Evolutionary conservation across 2,329 filamentous ascomycete species (phyloP).

Genomic region (Myriosclerotinia duriaeana): DNA sequence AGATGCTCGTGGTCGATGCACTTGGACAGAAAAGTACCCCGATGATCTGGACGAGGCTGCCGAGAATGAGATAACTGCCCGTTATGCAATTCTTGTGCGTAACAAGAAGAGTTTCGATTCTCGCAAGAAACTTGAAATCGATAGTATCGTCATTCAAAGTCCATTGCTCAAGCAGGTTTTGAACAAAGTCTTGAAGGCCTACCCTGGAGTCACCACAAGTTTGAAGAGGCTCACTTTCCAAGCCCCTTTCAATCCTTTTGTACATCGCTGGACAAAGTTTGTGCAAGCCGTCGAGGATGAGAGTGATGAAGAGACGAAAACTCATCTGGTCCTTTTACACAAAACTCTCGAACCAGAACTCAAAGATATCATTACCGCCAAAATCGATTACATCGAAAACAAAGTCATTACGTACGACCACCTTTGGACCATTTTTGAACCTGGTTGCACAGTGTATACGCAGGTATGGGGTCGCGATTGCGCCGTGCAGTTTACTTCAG

Average conservation of each 20-base stretch:
- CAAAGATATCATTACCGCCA: constrained; percentile 49
- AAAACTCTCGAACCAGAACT: constrained; percentile 53
- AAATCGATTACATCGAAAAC: constrained; percentile 54
- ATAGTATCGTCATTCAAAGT: constrained; percentile 65
- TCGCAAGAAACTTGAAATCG: constrained; percentile 48
- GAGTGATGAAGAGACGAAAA: constrained; percentile 46
- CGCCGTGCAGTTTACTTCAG: constrained; percentile 44
- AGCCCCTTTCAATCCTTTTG: constrained; percentile 61
- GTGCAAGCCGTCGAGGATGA: constrained; percentile 45
- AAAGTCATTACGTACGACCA: constrained; percentile 54
- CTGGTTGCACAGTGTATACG: constrained; percentile 46
- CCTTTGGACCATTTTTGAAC: constrained; percentile 55
- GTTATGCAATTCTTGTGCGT: constrained; percentile 58
- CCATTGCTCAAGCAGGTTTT: constrained; percentile 59
- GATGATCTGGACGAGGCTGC: constrained; percentile 52
- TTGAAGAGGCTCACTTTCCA: constrained; percentile 61
- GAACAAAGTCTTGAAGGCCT: constrained; percentile 40
- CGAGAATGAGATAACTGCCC: constrained; percentile 47
- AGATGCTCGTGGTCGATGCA: constrained; percentile 51
- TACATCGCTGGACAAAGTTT: constrained; percentile 62
- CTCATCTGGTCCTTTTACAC: constrained; percentile 50
- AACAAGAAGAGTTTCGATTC: constrained; percentile 58
- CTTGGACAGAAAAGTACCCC: constrained; percentile 57
- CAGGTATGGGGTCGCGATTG: constrained; percentile 44
- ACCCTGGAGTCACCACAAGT: constrained; percentile 50